A percentile compares a stretch with the other conserved stretches of the same genome.
These are phyloP conservation scores for Margaritispora aquatica DNA, from an alignment of 495 filamentous ascomycete genomes.

Conservation along the genomic window DNA sequence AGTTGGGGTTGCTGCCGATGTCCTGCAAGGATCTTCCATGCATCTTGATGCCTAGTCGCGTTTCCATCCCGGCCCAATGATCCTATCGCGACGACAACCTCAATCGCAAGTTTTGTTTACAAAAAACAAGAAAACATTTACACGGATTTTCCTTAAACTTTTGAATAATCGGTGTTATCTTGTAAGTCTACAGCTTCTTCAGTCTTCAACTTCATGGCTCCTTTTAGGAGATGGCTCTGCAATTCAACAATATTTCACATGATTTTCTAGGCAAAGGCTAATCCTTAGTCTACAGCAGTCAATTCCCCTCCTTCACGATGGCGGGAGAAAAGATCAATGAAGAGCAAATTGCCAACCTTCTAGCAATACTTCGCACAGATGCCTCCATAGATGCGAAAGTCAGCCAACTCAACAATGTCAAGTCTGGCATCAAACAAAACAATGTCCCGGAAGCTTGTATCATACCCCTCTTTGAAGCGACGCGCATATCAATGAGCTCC, in stretches of 20 bases:
- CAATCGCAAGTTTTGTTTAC: constrained; percentile 4
- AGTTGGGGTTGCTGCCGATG: no score
- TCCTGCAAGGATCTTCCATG: background rate
- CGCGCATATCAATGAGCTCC: constrained; percentile 61
- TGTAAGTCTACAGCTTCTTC: background rate
- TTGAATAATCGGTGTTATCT: background rate
- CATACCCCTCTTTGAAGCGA: constrained; percentile 64
- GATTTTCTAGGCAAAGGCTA: background rate
- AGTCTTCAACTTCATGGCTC: background rate
- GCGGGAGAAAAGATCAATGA: constrained; percentile 55
- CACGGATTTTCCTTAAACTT: background rate
- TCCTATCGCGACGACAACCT: constrained; percentile 1
- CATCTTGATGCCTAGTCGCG: background rate
- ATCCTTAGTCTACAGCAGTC: constrained; percentile 9
- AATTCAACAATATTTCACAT: background rate
- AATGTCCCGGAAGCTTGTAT: constrained; percentile 74
- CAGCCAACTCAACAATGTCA: constrained; percentile 61
- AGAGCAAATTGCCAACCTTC: constrained; percentile 57
- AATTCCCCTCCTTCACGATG: constrained; percentile 1
- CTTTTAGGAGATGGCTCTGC: background rate
- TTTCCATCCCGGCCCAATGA: no score
- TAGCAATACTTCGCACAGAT: constrained; percentile 63
- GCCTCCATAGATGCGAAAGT: constrained; percentile 65
- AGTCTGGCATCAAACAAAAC: constrained; percentile 82
- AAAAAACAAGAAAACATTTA: background rate